Evolutionary conservation across 345 rosid genomes (phyloP).

Genomic region (Adansonia digitata): DNA sequence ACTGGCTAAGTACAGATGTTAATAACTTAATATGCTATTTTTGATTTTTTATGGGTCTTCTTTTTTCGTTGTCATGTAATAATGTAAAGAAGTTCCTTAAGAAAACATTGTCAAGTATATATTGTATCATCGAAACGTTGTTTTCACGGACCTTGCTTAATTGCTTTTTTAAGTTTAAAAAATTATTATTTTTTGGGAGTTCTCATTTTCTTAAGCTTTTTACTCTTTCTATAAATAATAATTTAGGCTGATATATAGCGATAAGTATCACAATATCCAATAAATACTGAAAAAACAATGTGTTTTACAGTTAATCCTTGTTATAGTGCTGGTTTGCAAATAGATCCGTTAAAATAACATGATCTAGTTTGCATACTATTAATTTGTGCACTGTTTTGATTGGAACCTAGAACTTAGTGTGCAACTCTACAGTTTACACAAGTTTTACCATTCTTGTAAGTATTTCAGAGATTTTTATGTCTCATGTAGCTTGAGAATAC

Average conservation of each 20-base stretch:
- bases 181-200: not conserved
- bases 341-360: not conserved
- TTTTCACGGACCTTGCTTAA: not conserved
- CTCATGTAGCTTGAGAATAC: slow-evolving; percentile 86
- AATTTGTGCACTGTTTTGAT: not conserved
- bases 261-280: not conserved
- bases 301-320: not conserved
- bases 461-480: not conserved
- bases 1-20: not conserved
- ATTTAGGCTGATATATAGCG: not conserved
- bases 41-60: not conserved
- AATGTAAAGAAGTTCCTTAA: not conserved
- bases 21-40: not conserved
- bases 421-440: not conserved
- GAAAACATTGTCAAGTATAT: not conserved
- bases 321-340: not conserved
- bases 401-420: not conserved
- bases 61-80: not conserved
- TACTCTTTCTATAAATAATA: not conserved
- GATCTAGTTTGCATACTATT: not conserved
- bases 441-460: not conserved
- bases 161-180: not conserved
- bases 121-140: not conserved
- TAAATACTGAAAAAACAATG: not conserved
- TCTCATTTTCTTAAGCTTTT: not conserved